Conservation (phyloP, 768 basidiomycete species). For the Mycena capillaripes region DNA sequence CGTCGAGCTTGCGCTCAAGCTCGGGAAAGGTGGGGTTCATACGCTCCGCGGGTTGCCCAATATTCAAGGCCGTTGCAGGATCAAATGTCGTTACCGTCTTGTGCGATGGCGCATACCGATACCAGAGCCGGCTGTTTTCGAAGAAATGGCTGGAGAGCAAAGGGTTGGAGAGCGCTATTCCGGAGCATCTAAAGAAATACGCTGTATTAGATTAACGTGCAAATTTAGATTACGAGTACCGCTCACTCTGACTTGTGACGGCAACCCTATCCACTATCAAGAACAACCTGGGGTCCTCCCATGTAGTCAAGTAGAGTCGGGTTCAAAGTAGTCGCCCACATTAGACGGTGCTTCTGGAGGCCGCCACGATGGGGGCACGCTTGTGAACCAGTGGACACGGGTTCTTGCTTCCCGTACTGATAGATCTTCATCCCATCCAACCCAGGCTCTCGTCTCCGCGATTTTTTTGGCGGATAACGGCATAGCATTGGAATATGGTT, state of each 20-base stretch:
- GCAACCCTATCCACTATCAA: no score
- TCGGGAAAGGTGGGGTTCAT: conserved; percentile 79
- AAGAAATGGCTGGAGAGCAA: conserved; percentile 92
- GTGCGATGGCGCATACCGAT: conserved; percentile 97
- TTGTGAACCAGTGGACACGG: background rate
- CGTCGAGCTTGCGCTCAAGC: conserved; percentile 84
- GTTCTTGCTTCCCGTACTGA: background rate
- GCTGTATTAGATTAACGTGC: conserved; percentile 81
- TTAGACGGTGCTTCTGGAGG: no score
- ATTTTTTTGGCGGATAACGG: no score
- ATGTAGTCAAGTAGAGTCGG: no score
- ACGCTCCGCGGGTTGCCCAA: background rate
- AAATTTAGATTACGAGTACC: background rate
- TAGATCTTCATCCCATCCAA: background rate
- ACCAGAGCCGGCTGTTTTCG: conserved; percentile 96
- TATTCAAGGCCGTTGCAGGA: conserved; percentile 56
- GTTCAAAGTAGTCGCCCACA: background rate
- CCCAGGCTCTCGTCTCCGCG: background rate
- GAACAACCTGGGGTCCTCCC: no score
- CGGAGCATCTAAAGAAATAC: conserved; percentile 89
- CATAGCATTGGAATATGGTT: no score
- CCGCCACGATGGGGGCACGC: no score
- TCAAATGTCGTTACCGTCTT: conserved; percentile 90
- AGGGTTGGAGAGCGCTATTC: conserved; percentile 82
- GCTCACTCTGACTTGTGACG: background rate